A percentile compares a stretch with the other conserved stretches of the same genome.
These are phyloP conservation scores for Vitellaria paradoxa DNA, from an alignment of 179 eudicot genomes.

Conservation along the genomic window DNA sequence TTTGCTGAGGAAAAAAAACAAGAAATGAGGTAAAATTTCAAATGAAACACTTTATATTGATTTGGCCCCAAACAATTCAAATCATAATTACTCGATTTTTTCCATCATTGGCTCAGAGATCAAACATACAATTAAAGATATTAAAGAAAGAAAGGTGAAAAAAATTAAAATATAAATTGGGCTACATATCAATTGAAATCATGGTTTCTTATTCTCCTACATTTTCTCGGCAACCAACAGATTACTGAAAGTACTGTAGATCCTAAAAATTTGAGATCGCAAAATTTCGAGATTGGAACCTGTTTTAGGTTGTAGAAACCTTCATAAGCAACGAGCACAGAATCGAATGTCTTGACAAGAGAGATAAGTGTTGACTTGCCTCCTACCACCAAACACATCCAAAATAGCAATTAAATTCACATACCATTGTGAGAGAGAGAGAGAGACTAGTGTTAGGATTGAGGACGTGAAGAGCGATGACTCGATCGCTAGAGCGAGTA, in stretches of 20 bases:
- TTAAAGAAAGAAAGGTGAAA: not conserved
- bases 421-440: not conserved
- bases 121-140: not conserved
- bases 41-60: not conserved
- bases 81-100: not conserved
- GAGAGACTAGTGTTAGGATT: constrained; percentile 37
- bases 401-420: not conserved
- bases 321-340: constrained; percentile 84
- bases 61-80: not conserved
- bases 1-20: not conserved
- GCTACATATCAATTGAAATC: not conserved
- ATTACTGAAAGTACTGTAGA: too few species aligned
- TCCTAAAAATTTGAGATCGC: not conserved
- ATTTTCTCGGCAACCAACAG: not conserved
- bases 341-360: constrained; percentile 75
- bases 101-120: not conserved
- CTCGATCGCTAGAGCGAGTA: constrained; percentile 72
- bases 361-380: constrained; percentile 71
- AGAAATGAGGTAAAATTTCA: not conserved
- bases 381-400: constrained; percentile 42
- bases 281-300: constrained; percentile 27
- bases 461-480: constrained; percentile 81
- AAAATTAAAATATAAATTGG: not conserved
- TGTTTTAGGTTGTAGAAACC: constrained; percentile 92
- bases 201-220: not conserved